Evolutionary conservation across 2,329 filamentous ascomycete genomes (phyloP), one percentile per base, ranked within the genome.

Genomic region (Penicillium oxalicum): DNA sequence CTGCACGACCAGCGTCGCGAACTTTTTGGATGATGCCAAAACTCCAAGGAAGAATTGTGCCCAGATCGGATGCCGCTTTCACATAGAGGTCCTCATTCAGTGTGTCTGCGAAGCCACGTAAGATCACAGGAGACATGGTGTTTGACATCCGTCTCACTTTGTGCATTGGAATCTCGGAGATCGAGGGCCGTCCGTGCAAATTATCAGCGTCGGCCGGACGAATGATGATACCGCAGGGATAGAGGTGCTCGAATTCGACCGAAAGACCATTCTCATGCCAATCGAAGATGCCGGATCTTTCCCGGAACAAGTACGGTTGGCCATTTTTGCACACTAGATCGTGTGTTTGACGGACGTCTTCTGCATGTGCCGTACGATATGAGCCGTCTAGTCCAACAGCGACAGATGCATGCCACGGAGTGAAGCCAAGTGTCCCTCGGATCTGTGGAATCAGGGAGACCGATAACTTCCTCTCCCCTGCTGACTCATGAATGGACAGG

Each of bases 11-110:
- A 1, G 67, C 66, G 51, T 79, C 77, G 51, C 77, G 77, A 35
- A 79, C 75, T 44, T 78, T 74, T 1, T 77, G 69, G 2, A 78
- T 61, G 0, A 77, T 59, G 0, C 76, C 79, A 45, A 79, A 80
- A 48, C 74, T 78, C 78, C 77, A 81, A 0, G 74, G 71, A 6
- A 73, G 57, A 0, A 77, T 73, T 1, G 62, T 65, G 26, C 78
- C 78, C 4, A 80, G 68, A 8, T 77, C 70, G 5, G 70, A 53
- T 0, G 72, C 72, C 48, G 77, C 77, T 2, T 69, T 62, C 11
- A 77, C 60, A 37, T 78, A 79, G 0, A 68, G 44, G 0, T 75
- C 70, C 6, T 74, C 65, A 9, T 76, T 64, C 0, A 70, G 70
- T 1, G 71, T 77, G 36, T 75, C 69, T 8, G 68, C 57, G 44